Base-by-base conservation (phyloP, 1,284 basidiomycete genomes). In the Cutaneotrichosporon sp. region DNA sequence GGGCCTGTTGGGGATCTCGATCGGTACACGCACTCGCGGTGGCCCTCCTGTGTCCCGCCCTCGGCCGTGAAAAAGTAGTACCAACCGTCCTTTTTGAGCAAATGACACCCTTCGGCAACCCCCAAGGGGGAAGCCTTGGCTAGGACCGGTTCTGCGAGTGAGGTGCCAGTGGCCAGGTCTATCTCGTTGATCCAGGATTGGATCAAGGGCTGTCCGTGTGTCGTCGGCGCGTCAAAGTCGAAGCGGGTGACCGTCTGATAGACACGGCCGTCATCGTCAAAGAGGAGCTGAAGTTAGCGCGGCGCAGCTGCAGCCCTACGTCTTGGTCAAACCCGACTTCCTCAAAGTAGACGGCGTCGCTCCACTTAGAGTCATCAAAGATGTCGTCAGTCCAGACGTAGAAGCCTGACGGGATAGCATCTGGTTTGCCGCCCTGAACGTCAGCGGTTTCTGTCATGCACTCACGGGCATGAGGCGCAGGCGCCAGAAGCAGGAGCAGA, bases 21-120 rank as follows among this genome's bases (percentile, higher is more conserved):
- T 22, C 72, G 64, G n/a, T 49, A 68, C 2, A 74, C 64, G 62
- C 67, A 70, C 50, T 70, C 66, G 30, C 65, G 67, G 60, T 74
- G 72, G 32, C 60, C 49, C 2, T 47, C 60, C 56, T 72, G 69
- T n/a, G 74, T 76, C 0, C 75, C 75, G 0, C 73, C 75, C 42
- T 76, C 75, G 4, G 75, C 75, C 1, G 67, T 69, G 56, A 69
- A 55, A 26, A 76, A 68, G 68, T 75, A 75, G 56, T 72, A 71
- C 9, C 42, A 69, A 0, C 59, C 71, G 36, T 71, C 68, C 30
- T 65, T 65, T 30, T 68, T 65, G 62, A 68, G 68, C 38, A 76
- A 68, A 51, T 76, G 73, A 4, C 65, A 62, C 6, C 73, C 73
- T 56, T 76, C 74, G 47, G 73, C 70, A 26, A 71, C 64, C 7